These are phyloP conservation scores for Trametes pubescens DNA, from an alignment of 1,284 basidiomycete species.

Conservation along the genomic window DNA sequence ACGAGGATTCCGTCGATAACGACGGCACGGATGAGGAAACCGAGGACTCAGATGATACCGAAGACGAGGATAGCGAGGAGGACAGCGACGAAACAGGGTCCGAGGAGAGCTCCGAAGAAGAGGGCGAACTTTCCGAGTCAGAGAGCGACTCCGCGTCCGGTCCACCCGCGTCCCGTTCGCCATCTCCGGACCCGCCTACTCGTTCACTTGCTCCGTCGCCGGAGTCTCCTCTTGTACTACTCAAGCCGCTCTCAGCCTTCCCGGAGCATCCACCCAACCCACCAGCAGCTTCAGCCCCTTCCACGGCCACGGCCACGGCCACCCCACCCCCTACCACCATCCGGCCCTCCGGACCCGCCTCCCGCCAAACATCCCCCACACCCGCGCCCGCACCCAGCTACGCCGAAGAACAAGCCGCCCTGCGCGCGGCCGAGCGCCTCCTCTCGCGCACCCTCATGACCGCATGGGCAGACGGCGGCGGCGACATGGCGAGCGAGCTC, in stretches of 20 bases:
- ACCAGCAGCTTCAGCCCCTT: not conserved
- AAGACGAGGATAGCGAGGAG: slow-evolving; percentile 33
- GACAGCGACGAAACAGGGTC: slow-evolving; percentile 31
- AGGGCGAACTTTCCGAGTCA: slow-evolving; percentile 30
- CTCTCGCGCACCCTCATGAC: slow-evolving; percentile 68
- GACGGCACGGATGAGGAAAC: slow-evolving; percentile 38
- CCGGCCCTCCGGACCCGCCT: slow-evolving; percentile 14
- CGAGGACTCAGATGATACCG: slow-evolving; percentile 34
- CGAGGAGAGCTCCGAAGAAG: slow-evolving; percentile 26
- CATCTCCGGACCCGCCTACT: slow-evolving; percentile 29
- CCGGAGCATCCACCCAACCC: not conserved
- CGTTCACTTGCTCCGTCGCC: slow-evolving; percentile 30
- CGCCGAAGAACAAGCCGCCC: slow-evolving; percentile 56
- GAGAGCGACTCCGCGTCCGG: slow-evolving; percentile 33
- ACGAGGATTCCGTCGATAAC: slow-evolving; percentile 20
- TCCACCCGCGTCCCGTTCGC: slow-evolving; percentile 38
- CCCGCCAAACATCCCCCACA: slow-evolving; percentile 22
- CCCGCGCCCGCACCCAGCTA: slow-evolving; percentile 38
- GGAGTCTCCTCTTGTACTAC: slow-evolving; percentile 11
- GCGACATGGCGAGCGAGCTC: slow-evolving; percentile 67
- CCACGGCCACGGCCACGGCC: not conserved
- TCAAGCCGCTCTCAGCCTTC: not conserved
- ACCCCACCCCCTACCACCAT: not conserved
- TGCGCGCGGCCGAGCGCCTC: slow-evolving; percentile 64
- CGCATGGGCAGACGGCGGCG: slow-evolving; percentile 61